A percentile compares a stretch with the other conserved stretches of the same genome.
These are phyloP conservation scores for Lactarius evosmus DNA, from an alignment of 768 basidiomycete genomes.

Conservation along the genomic window DNA sequence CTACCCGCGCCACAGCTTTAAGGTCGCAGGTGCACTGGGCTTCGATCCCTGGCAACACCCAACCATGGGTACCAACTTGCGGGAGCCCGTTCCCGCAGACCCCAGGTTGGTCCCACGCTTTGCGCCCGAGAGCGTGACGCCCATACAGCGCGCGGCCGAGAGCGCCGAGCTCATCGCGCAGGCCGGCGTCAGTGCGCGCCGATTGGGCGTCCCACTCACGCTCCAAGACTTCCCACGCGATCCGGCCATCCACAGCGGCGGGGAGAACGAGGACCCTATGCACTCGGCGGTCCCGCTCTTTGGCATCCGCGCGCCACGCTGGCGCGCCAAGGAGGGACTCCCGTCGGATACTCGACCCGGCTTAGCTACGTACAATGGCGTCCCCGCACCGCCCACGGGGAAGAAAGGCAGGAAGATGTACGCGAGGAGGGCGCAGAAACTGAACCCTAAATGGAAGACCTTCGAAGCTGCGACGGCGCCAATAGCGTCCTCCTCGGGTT, in stretches of 20 bases:
- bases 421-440: not conserved
- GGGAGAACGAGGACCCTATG: constrained; percentile 7
- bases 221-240: constrained; percentile 15
- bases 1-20: constrained; percentile 6
- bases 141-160: constrained; percentile 4
- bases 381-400: not conserved
- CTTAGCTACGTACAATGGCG: not conserved
- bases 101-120: constrained; percentile 13
- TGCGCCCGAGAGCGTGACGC: not conserved
- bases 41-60: constrained; percentile 15
- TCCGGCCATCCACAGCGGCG: not conserved
- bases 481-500: not conserved
- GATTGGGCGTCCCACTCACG: constrained; percentile 17
- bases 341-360: not conserved
- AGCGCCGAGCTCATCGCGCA: constrained; percentile 13
- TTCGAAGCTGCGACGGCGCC: not conserved
- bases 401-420: not conserved
- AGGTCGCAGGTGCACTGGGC: constrained; percentile 12
- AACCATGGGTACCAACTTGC: constrained; percentile 21
- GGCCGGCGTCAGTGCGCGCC: constrained; percentile 14
- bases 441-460: not conserved
- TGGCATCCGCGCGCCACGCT: constrained; percentile 12
- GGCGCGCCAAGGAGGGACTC: constrained; percentile 14
- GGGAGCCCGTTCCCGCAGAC: constrained; percentile 23
- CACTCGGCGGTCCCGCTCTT: constrained; percentile 6